These are phyloP conservation scores for Alternaria brassicicola DNA, from an alignment of 2,329 filamentous ascomycete genomes.

Conservation along the genomic window DNA sequence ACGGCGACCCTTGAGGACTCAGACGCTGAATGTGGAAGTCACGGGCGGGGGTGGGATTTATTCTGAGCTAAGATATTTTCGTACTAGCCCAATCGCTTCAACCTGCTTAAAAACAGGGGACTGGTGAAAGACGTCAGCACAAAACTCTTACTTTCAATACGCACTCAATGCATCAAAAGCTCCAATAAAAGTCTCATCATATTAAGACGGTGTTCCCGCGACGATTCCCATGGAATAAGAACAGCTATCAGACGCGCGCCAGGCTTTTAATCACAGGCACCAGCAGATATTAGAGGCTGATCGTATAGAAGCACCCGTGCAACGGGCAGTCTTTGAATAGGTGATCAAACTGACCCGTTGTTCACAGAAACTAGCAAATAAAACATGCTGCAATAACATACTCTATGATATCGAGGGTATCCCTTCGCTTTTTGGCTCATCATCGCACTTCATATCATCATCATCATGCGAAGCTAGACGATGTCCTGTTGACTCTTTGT, in stretches of 20 bases:
- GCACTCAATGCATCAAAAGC: neutral
- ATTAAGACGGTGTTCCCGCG: accelerated
- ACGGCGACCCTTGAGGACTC: conserved; percentile 27
- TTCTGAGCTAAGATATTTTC: conserved; percentile 18
- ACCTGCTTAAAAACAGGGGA: neutral
- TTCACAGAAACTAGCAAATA: neutral
- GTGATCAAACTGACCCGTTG: neutral
- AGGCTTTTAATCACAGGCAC: neutral
- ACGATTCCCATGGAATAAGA: neutral
- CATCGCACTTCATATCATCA: neutral
- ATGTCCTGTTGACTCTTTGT: conserved; percentile 13
- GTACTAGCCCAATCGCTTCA: conserved; percentile 14
- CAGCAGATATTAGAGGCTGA: neutral
- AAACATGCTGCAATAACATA: neutral
- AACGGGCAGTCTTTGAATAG: neutral
- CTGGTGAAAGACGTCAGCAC: neutral
- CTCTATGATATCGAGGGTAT: neutral
- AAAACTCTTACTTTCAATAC: neutral
- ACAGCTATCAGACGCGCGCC: neutral
- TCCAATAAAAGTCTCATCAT: neutral
- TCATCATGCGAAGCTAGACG: conserved; percentile 17
- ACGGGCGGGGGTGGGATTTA: conserved; percentile 26
- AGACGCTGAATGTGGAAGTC: conserved; percentile 34
- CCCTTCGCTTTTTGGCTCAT: neutral
- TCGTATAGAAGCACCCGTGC: too few species aligned